Conservation (phyloP, 768 basidiomycete species). For the Pleurotus cornucopiae region DNA sequence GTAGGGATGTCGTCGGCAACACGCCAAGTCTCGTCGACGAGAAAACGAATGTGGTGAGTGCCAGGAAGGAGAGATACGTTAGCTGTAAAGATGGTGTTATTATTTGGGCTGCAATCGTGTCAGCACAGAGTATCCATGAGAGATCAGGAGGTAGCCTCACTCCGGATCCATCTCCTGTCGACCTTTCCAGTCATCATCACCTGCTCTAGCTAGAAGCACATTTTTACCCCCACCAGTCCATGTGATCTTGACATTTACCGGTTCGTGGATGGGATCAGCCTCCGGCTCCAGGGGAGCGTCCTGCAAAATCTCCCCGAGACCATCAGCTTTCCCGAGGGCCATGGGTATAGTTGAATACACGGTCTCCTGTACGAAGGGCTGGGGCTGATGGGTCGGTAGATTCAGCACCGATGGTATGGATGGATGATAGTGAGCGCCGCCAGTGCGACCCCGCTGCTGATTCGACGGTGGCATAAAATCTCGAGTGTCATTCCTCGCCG, state of each 20-base stretch:
- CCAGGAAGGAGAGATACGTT: constrained; percentile 71
- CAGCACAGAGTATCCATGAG: constrained; percentile 9
- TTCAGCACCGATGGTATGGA: constrained; percentile 40
- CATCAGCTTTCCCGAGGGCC: constrained; percentile 34
- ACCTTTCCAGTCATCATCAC: constrained; percentile 75
- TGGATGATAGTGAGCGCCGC: constrained; percentile 28
- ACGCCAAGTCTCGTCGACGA: constrained; percentile 88
- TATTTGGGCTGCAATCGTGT: constrained; percentile 19
- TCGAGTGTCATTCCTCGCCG: constrained; percentile 4
- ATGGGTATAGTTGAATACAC: constrained; percentile 63
- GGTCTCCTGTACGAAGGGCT: constrained; percentile 49
- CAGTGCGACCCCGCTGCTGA: constrained; percentile 28
- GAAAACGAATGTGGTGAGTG: constrained; percentile 91
- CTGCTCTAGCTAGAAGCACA: constrained; percentile 67
- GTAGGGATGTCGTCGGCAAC: constrained; percentile 73
- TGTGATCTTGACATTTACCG: constrained; percentile 46
- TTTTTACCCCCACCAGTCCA: constrained; percentile 65
- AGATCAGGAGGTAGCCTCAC: constrained; percentile 33
- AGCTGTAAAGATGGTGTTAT: constrained; percentile 27
- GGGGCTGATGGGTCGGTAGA: constrained; percentile 25
- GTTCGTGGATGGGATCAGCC: constrained; percentile 20
- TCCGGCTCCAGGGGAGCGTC: constrained; percentile 9
- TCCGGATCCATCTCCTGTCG: constrained; percentile 60
- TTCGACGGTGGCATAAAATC: constrained; percentile 6
- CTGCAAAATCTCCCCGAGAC: constrained; percentile 12